phyloP scores from a whole-genome alignment of 495 filamentous ascomycete species.

The Aspergillus nanangensis region DNA sequence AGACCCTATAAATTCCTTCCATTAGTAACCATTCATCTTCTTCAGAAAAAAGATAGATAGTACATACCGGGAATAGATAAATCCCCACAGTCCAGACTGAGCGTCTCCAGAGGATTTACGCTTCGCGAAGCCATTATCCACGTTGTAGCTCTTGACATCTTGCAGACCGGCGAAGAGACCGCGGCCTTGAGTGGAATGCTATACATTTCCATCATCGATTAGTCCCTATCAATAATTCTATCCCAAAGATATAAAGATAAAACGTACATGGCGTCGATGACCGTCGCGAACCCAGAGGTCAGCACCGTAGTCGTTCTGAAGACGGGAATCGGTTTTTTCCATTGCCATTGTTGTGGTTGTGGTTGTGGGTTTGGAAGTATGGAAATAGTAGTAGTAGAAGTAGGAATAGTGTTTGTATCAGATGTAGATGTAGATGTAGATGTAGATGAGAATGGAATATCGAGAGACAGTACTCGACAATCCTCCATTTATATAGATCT shows the following conservation, averaged over 20 bases:
- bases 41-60: background rate
- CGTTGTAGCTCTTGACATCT: slow-evolving; percentile 41
- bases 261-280: slow-evolving; percentile 21
- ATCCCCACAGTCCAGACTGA: slow-evolving; percentile 8
- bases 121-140: slow-evolving; percentile 38
- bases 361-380: no score
- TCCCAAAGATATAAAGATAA: background rate
- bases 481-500: no score
- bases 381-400: no score
- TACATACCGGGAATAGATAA: slow-evolving; percentile 9
- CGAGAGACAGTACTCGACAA: no score
- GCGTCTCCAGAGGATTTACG: slow-evolving; percentile 3
- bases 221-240: background rate
- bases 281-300: slow-evolving; percentile 33
- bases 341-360: no score
- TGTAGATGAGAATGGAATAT: no score
- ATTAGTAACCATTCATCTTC: background rate
- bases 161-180: slow-evolving; percentile 44
- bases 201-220: slow-evolving; percentile 1
- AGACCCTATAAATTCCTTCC: background rate
- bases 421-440: no score
- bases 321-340: no score
- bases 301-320: slow-evolving; percentile 38
- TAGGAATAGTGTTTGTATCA: no score
- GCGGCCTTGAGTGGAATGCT: slow-evolving; percentile 35